Evolutionary conservation across 805 yeast species (phyloP), one percentile per base, ranked within the genome.

Genomic region (Saccharomyces kudriavzevii): DNA sequence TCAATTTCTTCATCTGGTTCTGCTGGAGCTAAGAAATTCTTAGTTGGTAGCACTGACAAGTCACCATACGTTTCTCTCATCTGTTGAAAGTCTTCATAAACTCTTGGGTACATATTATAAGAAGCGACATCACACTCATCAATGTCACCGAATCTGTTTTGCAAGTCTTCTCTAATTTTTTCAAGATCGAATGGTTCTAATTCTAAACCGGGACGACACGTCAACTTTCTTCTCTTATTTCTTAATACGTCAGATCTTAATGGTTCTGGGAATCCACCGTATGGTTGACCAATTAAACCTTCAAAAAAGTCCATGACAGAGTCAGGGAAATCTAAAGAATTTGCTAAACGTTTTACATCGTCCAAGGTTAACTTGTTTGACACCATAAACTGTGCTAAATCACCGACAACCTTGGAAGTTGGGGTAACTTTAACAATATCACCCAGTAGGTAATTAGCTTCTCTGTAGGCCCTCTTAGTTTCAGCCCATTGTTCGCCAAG

Each of bases 201-300:
- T 65, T 83, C 83, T 69, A 92, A 81, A 59, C 99, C 99, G 47
- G 99, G 99, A 75, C 99, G 85, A 61, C 78, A 75, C 57, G 83
- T 81, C 73, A 94, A 81, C 75, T 89, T 89, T 75, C 87, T 84
- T 77, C 99, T 87, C 84, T 90, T 90, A 71, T 91, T 95, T 66
- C 84, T 83, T 67, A 94, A 82, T 58, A 94, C 81, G 71, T 91
- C 89, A 43, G 96, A 79, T 76, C 99, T 85, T 73, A 94, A 79
- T 43, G 99, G 99, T 76, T 94, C 99, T 56, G 99, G 99, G 96
- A 94, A 94, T 8, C 99, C 99, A 62, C 99, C 99, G 70, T 89
- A 89, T 67, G 99, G 99, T 61, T 94, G 94, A 70, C 99, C 99
- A 88, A 94, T 94, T 71, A 94, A 81, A 65, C 99, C 99, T 78